Base-by-base conservation (phyloP, 2,329 filamentous ascomycete genomes). In the Penicillium sp. region DNA sequence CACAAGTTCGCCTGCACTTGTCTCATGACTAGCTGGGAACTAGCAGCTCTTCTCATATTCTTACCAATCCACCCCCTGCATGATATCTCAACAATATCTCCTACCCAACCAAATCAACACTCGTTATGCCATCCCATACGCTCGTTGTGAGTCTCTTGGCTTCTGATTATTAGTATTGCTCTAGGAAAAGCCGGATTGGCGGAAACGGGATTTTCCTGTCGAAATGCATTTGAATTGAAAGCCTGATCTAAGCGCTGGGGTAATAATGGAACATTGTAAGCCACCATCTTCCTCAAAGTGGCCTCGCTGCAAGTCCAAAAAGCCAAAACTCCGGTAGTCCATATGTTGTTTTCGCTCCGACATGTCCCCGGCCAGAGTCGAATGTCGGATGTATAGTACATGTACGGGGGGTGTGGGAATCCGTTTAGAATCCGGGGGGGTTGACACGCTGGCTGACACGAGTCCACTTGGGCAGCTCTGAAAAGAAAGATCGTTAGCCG, bases 401-500 rank as follows among this genome's bases (percentile, higher is more conserved):
- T 54, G 55, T 56, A 55, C 45, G 46, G 39, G 24, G 50, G 32
- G n/a, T 44, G 47, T 29, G 27, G 29, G 52, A 57, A 40, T 27
- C 36, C 27, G 45, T 50, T 78, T 86, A 97, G 77, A 93, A 97
- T 78, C 93, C 93, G 44, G 93, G 92, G 55, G 93, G 93, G 76
- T 97, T 97, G 73, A 97, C 72, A 77, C 93, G 83, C 76, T 97
- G 93, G 62, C 91, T 96, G 59, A 97, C 88, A 77, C 92, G 88
- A 65, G 93, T 97, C 93, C 93, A 97, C 79, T 97, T 92, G 53
- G 87, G 88, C 49, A 92, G 76, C 75, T 92, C 90, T 92, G 57
- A 43, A 52, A 52, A 59, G 55, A 43, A 54, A 34, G 14, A 49
- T 10, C 21, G n/a, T 54, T 40, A 54, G 47, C 24, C 18, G 11